Conservation (phyloP, 192 early-diverging fungal species). For the Backusella psychrophila region DNA sequence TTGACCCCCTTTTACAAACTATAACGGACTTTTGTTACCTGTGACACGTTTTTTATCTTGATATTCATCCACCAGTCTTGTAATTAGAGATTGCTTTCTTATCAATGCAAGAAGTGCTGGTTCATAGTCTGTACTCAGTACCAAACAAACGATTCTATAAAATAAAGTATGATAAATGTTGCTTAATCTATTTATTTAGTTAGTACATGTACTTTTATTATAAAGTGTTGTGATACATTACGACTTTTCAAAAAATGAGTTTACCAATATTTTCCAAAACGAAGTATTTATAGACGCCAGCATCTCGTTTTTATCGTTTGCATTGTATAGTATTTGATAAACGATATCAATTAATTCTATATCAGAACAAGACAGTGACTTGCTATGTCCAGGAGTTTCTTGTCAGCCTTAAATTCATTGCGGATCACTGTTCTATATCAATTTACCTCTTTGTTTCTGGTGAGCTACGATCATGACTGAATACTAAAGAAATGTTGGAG, state of each 20-base stretch:
- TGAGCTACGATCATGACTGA: conserved; percentile 12
- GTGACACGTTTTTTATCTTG: conserved; percentile 22
- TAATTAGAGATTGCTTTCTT: conserved; percentile 23
- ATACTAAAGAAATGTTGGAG: conserved; percentile 8
- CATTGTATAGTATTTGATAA: conserved; percentile 17
- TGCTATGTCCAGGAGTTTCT: neutral
- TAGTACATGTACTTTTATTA: neutral
- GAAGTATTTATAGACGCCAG: conserved; percentile 19
- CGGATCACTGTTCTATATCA: no score
- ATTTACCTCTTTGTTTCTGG: conserved; percentile 8
- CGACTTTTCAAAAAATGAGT: conserved; percentile 35
- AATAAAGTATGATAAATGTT: conserved; percentile 36
- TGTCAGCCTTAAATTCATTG: neutral
- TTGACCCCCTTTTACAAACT: neutral
- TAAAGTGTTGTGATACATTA: neutral
- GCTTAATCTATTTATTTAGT: conserved; percentile 14
- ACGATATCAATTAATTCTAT: conserved; percentile 27
- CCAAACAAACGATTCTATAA: conserved; percentile 22
- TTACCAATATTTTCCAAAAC: conserved; percentile 35
- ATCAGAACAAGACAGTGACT: conserved; percentile 14
- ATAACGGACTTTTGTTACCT: conserved; percentile 11
- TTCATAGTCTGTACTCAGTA: conserved; percentile 9
- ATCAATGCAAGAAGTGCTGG: conserved; percentile 20
- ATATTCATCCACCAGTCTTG: conserved; percentile 25
- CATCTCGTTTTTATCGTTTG: conserved; percentile 7